Evolutionary conservation across 331 rosid species (phyloP), one percentile per base, ranked within the genome.

Genomic region (Prunus yedoensis): DNA sequence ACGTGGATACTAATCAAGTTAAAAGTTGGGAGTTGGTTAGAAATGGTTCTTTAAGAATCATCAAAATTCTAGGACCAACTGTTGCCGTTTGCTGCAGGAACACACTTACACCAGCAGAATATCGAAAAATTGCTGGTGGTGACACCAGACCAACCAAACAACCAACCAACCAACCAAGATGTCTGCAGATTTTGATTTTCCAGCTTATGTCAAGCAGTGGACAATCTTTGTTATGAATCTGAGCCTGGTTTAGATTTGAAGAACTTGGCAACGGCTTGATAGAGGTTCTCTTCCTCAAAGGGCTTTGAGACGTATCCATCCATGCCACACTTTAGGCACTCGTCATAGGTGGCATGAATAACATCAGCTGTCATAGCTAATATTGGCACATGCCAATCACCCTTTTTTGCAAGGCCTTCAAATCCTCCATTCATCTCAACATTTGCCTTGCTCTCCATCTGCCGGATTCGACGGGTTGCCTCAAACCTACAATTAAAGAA

Each of bases 301-400:
- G 99, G 99, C 75, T 95, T 95, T 4, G 99, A 91, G 18, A 95
- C 99, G 15, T 92, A 95, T n/a, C 98, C 99, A 21, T 95, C 98
- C 99, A 95, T 95, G 16, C 99, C 99, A 68, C 86, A 87, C 78
- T 92, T 84, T 38, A 87, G 74, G 88, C 99, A 95, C 73, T 91
- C 81, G 0, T 95, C 99, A 8, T 88, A 87, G 11, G 99, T 95
- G 4, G 99, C 97, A 32, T 92, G 99, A 66, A 95, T 92, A 57
- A 95, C 98, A 43, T 95, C 99, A 1, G 99, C 99, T 15, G 99
- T 95, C 99, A 95, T 95, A 59, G 99, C 99, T 73, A 95, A 81
- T 77, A 92, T 81, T 1, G 99, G 99, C 25, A 89, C 18, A 80
- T 89, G 99, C 89, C 93, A 88, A 82, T 86, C 82, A 16, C 64